Evolutionary conservation across 371 early-diverging fungal genomes (phyloP).

Genomic region (Syncephalastrum contaminatum): DNA sequence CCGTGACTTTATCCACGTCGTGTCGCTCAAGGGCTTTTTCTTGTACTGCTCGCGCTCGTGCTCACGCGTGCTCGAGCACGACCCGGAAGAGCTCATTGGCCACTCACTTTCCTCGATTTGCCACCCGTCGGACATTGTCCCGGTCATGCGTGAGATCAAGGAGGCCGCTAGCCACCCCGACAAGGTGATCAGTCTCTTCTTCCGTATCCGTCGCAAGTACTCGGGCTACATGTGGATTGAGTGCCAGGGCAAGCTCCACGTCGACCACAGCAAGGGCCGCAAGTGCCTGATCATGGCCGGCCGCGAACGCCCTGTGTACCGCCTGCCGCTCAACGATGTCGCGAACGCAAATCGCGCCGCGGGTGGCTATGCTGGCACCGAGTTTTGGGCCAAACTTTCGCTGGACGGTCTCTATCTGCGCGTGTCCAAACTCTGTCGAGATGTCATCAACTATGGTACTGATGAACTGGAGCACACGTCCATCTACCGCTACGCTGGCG

Average conservation of each 20-base stretch:
- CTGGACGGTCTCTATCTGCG: slow-evolving; percentile 59
- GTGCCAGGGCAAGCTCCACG: slow-evolving; percentile 54
- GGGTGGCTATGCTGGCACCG: slow-evolving; percentile 10
- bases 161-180: slow-evolving; percentile 31
- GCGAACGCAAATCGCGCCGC: neutral
- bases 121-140: slow-evolving; percentile 63
- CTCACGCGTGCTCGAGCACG: slow-evolving; percentile 45
- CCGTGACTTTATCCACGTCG: slow-evolving; percentile 54
- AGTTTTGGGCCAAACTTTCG: slow-evolving; percentile 66
- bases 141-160: slow-evolving; percentile 64
- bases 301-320: slow-evolving; percentile 49
- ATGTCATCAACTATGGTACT: slow-evolving; percentile 40
- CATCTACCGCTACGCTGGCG: slow-evolving; percentile 53
- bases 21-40: slow-evolving; percentile 63
- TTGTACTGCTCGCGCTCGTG: slow-evolving; percentile 49
- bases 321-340: slow-evolving; percentile 17
- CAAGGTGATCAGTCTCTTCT: slow-evolving; percentile 49
- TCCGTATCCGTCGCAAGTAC: slow-evolving; percentile 54
- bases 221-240: slow-evolving; percentile 67
- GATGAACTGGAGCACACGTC: slow-evolving; percentile 49
- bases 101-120: slow-evolving; percentile 51
- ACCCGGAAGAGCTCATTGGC: slow-evolving; percentile 52
- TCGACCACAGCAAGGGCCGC: slow-evolving; percentile 54
- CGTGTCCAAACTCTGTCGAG: slow-evolving; percentile 32
- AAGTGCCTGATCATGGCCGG: slow-evolving; percentile 64